Percentiles rank a stretch among this genome's conserved stretches.
phyloP scores from a whole-genome alignment of 2,329 filamentous ascomycete species.

The Penicillium psychrosexuale region DNA sequence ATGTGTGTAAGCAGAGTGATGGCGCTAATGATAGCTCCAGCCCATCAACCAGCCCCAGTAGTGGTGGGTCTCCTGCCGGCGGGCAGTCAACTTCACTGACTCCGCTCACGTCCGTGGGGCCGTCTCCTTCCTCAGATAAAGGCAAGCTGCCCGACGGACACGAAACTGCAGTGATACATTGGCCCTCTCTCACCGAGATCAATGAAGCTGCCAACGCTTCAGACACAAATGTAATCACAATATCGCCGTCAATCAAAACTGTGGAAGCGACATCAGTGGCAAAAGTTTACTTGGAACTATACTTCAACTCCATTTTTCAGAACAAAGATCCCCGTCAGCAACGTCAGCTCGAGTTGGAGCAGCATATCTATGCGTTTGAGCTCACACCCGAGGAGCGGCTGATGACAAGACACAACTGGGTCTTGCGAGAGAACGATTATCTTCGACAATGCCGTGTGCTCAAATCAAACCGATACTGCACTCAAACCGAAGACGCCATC shows the following conservation, averaged over 20 bases:
- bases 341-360: slow-evolving; percentile 62
- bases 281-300: slow-evolving; percentile 81
- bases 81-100: slow-evolving; percentile 37
- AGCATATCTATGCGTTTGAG: slow-evolving; percentile 59
- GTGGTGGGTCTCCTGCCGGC: slow-evolving; percentile 29
- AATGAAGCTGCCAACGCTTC: not conserved
- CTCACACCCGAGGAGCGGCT: slow-evolving; percentile 55
- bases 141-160: not conserved
- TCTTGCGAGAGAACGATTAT: slow-evolving; percentile 66
- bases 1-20: slow-evolving; percentile 24
- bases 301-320: slow-evolving; percentile 69
- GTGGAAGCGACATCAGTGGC: slow-evolving; percentile 76
- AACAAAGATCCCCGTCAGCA: slow-evolving; percentile 58
- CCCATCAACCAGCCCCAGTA: slow-evolving; percentile 31
- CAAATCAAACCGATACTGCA: slow-evolving; percentile 57
- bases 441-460: slow-evolving; percentile 70
- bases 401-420: slow-evolving; percentile 58
- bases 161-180: not conserved
- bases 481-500: slow-evolving; percentile 47
- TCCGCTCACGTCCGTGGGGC: slow-evolving; percentile 35
- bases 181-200: not conserved
- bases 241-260: slow-evolving; percentile 50
- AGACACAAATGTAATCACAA: not conserved
- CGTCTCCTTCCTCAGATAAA: slow-evolving; percentile 21
- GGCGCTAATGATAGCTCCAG: slow-evolving; percentile 34